phyloP scores from a whole-genome alignment of 805 yeast species.

The Metschnikowia colocasiae region DNA sequence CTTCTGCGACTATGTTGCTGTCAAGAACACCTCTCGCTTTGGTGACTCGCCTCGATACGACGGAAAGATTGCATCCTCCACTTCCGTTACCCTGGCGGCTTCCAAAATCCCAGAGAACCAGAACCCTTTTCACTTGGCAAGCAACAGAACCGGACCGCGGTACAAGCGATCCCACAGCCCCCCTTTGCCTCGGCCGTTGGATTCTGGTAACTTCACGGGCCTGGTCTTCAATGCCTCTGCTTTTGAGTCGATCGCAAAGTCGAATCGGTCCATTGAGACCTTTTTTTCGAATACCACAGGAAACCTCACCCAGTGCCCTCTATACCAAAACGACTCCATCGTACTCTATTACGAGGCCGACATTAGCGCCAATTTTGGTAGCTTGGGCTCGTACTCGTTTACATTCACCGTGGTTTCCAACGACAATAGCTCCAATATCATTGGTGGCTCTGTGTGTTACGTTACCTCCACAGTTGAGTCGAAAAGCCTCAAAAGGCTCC shows the following conservation, averaged over 20 bases:
- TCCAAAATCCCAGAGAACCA: slow-evolving; percentile 6
- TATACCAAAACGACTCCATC: slow-evolving; percentile 36
- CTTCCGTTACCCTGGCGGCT: background rate
- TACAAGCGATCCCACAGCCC: background rate
- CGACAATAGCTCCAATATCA: slow-evolving; percentile 27
- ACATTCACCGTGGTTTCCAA: slow-evolving; percentile 41
- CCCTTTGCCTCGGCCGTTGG: background rate
- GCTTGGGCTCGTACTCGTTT: slow-evolving; percentile 45
- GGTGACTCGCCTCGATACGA: slow-evolving; percentile 27
- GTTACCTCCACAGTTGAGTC: slow-evolving; percentile 45
- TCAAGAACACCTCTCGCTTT: slow-evolving; percentile 31
- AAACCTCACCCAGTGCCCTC: slow-evolving; percentile 30
- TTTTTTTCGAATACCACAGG: slow-evolving; percentile 28
- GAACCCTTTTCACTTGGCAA: slow-evolving; percentile 1
- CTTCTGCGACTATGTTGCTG: slow-evolving; percentile 41
- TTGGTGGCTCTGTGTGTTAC: slow-evolving; percentile 48
- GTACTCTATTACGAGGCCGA: slow-evolving; percentile 38
- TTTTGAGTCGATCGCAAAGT: slow-evolving; percentile 5
- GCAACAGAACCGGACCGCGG: background rate
- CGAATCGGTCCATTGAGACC: slow-evolving; percentile 20
- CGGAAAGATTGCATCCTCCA: background rate
- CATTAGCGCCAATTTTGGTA: slow-evolving; percentile 34
- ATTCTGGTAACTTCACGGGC: background rate
- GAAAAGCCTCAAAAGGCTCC: slow-evolving; percentile 27
- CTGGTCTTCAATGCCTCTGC: background rate